Conservation (phyloP, 371 early-diverging fungal species). For the Batrachochytrium dendrobatidis region DNA sequence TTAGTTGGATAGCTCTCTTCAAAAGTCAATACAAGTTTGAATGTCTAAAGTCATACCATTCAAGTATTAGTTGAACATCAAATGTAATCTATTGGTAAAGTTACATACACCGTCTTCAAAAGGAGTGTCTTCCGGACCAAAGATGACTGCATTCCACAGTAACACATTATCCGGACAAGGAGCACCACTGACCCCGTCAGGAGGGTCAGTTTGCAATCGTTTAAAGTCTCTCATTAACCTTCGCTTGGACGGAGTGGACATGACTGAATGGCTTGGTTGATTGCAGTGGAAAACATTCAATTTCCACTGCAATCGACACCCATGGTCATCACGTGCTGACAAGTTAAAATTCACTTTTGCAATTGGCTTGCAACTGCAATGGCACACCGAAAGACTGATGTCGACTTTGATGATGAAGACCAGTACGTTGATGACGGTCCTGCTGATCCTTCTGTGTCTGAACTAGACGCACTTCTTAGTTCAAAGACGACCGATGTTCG, state of each 20-base stretch:
- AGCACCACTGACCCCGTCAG: slow-evolving; percentile 81
- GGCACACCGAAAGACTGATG: slow-evolving; percentile 64
- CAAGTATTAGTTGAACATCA: no score
- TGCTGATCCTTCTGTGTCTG: slow-evolving; percentile 31
- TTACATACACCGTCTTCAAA: slow-evolving; percentile 86
- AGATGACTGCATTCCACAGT: slow-evolving; percentile 90
- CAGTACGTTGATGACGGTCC: slow-evolving; percentile 56
- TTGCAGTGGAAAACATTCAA: no score
- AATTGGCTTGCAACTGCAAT: no score
- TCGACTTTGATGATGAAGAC: slow-evolving; percentile 83
- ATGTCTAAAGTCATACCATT: no score
- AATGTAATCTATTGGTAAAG: no score
- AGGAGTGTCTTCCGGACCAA: slow-evolving; percentile 92
- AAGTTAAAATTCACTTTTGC: slow-evolving; percentile 6
- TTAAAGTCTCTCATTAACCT: slow-evolving; percentile 86
- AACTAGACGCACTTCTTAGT: slow-evolving; percentile 42
- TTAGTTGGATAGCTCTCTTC: slow-evolving; percentile 96
- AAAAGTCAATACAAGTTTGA: slow-evolving; percentile 93
- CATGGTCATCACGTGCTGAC: no score
- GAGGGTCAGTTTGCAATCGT: slow-evolving; percentile 90
- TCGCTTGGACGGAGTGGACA: slow-evolving; percentile 59
- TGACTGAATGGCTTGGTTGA: no score
- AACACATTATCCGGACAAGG: slow-evolving; percentile 91
- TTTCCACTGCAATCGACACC: no score
- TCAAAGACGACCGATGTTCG: slow-evolving; percentile 23